Evolutionary conservation across 1,284 basidiomycete species (phyloP).

Genomic region (Stygiomarasmius scandens): DNA sequence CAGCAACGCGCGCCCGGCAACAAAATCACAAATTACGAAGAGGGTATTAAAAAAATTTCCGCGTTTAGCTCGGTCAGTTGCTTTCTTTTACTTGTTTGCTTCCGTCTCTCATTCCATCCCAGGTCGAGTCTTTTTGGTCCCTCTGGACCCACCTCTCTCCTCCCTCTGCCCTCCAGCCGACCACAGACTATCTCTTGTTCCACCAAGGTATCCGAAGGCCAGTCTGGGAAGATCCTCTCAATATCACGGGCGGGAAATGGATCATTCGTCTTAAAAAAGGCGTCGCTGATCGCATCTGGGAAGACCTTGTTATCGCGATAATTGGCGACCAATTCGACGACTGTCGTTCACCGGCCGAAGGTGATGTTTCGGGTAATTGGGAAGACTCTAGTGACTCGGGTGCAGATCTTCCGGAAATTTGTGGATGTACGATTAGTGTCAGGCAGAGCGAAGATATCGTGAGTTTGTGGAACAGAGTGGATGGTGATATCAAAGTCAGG

Average conservation of each 20-base stretch:
- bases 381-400: conserved; percentile 41
- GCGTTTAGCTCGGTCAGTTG: conserved; percentile 71
- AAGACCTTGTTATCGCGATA: conserved; percentile 76
- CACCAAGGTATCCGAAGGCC: conserved; percentile 80
- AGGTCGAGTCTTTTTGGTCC: conserved; percentile 87
- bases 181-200: conserved; percentile 86
- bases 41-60: conserved; percentile 84
- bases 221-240: conserved; percentile 90
- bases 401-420: conserved; percentile 73
- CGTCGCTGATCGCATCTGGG: conserved; percentile 81
- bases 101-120: conserved; percentile 11
- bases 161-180: conserved; percentile 73
- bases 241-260: conserved; percentile 90
- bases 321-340: conserved; percentile 81
- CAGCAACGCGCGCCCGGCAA: conserved; percentile 81
- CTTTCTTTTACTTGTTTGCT: conserved; percentile 5
- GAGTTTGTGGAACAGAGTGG: conserved; percentile 77
- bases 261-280: conserved; percentile 85
- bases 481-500: conserved; percentile 64
- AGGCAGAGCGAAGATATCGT: conserved; percentile 83
- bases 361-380: conserved; percentile 29
- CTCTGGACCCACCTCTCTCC: conserved; percentile 79
- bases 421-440: conserved; percentile 84
- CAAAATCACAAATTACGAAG: conserved; percentile 81
- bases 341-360: conserved; percentile 42